Evolutionary conservation across 2,329 filamentous ascomycete genomes (phyloP).

Genomic region (Esteya vermicola): DNA sequence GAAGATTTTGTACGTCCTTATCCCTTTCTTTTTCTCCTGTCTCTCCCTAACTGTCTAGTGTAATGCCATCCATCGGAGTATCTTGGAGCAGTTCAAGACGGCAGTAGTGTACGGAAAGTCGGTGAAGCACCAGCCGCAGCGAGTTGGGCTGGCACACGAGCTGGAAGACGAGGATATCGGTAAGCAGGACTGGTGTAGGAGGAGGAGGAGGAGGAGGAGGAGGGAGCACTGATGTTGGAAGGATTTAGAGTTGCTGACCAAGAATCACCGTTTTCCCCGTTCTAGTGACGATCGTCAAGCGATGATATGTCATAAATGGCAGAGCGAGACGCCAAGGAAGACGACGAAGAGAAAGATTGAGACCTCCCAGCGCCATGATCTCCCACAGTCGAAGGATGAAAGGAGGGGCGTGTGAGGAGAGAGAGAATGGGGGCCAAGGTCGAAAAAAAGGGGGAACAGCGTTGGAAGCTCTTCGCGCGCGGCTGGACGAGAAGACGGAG

Average conservation of each 20-base stretch:
- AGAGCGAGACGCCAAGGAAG: too few species aligned
- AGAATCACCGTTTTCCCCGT: background rate
- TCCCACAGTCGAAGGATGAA: too few species aligned
- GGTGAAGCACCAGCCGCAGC: conserved; percentile 96
- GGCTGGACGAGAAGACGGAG: background rate
- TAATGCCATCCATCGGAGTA: conserved; percentile 91
- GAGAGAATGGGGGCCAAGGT: too few species aligned
- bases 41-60: conserved; percentile 42
- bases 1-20: conserved; percentile 78
- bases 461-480: background rate
- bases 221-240: too few species aligned
- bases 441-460: too few species aligned
- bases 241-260: too few species aligned
- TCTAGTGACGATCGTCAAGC: conserved; percentile 55
- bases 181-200: too few species aligned
- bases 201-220: too few species aligned
- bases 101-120: conserved; percentile 96
- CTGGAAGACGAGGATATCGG: conserved; percentile 94
- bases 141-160: conserved; percentile 82
- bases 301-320: conserved; percentile 25
- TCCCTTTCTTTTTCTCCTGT: background rate
- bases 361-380: too few species aligned
- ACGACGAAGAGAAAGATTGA: too few species aligned
- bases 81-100: conserved; percentile 87
- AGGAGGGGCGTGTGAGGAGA: too few species aligned